A percentile compares a stretch with the other conserved stretches of the same genome.
These are phyloP conservation scores for Cudoniella acicularis DNA, from an alignment of 495 filamentous ascomycete genomes.

Conservation along the genomic window DNA sequence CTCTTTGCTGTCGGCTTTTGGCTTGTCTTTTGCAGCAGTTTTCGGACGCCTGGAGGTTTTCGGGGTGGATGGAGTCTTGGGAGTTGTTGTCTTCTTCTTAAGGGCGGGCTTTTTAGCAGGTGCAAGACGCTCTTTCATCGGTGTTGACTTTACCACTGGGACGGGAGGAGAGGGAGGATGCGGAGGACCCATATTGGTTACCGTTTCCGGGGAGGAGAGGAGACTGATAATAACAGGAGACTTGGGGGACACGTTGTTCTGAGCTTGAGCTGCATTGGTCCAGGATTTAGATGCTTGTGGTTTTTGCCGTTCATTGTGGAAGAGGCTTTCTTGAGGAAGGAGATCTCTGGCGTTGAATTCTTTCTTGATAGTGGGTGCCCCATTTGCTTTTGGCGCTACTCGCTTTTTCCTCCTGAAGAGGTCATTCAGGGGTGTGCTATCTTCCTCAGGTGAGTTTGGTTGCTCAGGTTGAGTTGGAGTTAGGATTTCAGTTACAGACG, in stretches of 20 bases:
- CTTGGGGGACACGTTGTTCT: too few relatives aligned
- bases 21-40: background rate
- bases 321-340: too few relatives aligned
- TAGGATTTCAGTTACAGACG: too few relatives aligned
- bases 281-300: background rate
- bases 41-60: background rate
- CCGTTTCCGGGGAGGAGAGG: background rate
- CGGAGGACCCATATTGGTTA: too few relatives aligned
- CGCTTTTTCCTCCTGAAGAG: too few relatives aligned
- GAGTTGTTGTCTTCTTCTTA: background rate
- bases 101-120: constrained; percentile 1
- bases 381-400: too few relatives aligned
- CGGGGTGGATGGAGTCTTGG: background rate
- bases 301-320: background rate
- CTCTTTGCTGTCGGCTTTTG: background rate
- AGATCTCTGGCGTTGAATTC: too few relatives aligned
- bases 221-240: background rate
- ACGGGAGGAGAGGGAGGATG: background rate
- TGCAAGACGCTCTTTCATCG: constrained; percentile 9
- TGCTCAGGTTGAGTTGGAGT: too few relatives aligned
- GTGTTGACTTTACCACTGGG: background rate
- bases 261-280: background rate
- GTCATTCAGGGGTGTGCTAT: too few relatives aligned
- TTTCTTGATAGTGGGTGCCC: too few relatives aligned
- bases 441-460: too few relatives aligned